Base-by-base conservation (phyloP, 1,284 basidiomycete genomes). In the Trametes pubescens region DNA sequence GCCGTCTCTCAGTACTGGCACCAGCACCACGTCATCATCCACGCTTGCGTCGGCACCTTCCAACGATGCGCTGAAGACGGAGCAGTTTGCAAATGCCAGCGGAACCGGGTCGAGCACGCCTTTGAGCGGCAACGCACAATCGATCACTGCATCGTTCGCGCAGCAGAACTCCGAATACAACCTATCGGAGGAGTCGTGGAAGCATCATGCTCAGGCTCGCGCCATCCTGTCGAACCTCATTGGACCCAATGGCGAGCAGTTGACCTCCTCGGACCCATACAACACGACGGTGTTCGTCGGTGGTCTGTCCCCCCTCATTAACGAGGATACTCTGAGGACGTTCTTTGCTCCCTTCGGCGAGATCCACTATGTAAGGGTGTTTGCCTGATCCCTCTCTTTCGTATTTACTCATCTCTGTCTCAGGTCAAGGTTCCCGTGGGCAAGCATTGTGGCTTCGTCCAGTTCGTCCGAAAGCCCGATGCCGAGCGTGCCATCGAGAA, bases 391-490 rank as follows among this genome's bases (percentile, higher is more conserved):
- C 11, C 56, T 57, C 16, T 14, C 51, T 51, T 52, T 11, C 18
- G 40, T 52, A 43, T 53, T 62, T 59, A 61, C 61, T 68, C 34
- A 58, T 57, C 46, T 40, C 49, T 51, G 4, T 24, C 16, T 35
- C 69, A 94, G 92, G 94, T 97, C 74, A 98, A 98, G 79, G 95
- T 98, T 8, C 96, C 96, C 2, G 91, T 94, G 29, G 95, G 94
- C 54, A 98, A 98, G 74, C 94, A 96, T 65, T 98, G 96, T 72
- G 95, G 96, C 0, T 98, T 98, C 71, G 95, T 98, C 32, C 95
- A 97, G 78, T 98, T 95, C 73, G 92, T 96, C 29, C 85, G 89
- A 68, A 96, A 98, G 78, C 87, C 87, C 13, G 96, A 98, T 77
- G 96, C 96, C 7, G 94, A 97, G 75, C 84, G 86, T 29, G 95